Percentiles rank a stretch among this genome's conserved stretches.
Evolutionary conservation across 345 rosid species (phyloP).

Genomic region (Conringia planisiliqua): DNA sequence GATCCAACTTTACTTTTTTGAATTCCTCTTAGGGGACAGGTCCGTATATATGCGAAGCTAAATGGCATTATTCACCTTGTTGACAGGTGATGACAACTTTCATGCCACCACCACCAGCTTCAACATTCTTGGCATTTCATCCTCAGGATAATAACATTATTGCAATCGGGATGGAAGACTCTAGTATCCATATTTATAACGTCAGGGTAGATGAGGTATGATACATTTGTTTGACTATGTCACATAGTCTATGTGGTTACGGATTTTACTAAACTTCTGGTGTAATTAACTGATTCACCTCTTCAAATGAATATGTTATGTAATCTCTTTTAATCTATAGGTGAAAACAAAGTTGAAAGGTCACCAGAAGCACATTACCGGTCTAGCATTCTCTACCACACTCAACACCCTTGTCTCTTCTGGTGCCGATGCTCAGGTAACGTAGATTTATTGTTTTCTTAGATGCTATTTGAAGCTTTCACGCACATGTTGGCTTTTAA

Average conservation of each 20-base stretch:
- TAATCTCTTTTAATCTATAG: slow-evolving; percentile 30
- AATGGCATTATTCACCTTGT: not conserved
- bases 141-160: slow-evolving; percentile 57
- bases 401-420: slow-evolving; percentile 69
- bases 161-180: slow-evolving; percentile 59
- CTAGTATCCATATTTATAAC: slow-evolving; percentile 52
- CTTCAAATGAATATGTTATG: not conserved
- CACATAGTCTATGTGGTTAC: no score
- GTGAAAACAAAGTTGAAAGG: slow-evolving; percentile 72
- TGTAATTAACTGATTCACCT: not conserved
- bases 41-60: not conserved
- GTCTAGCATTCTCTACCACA: slow-evolving; percentile 68
- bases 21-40: not conserved
- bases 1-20: not conserved
- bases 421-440: slow-evolving; percentile 91
- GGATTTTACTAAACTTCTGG: not conserved
- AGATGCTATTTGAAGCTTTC: not conserved
- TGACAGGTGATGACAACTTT: slow-evolving; percentile 59
- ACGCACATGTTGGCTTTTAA: not conserved
- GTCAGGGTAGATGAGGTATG: slow-evolving; percentile 56
- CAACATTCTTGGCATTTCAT: slow-evolving; percentile 55
- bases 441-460: not conserved
- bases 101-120: slow-evolving; percentile 58
- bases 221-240: not conserved
- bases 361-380: slow-evolving; percentile 69